Conservation (phyloP, 805 yeast species). For the Blastobotrys mokoenaii region DNA sequence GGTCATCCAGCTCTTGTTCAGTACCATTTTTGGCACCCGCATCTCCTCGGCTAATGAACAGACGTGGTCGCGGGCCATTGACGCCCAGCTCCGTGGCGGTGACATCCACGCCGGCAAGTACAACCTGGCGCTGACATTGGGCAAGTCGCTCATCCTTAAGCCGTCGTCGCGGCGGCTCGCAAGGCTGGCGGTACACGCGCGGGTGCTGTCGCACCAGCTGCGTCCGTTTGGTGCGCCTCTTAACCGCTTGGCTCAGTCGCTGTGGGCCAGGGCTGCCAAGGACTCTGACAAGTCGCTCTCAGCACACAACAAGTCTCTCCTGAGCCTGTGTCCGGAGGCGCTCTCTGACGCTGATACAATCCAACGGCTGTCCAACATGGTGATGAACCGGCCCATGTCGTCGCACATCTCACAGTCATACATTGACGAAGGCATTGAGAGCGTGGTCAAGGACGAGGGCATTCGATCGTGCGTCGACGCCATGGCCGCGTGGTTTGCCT, state of each 20-base stretch:
- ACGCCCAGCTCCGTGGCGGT: constrained; percentile 33
- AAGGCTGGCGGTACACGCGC: constrained; percentile 26
- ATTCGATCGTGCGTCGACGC: constrained; percentile 23
- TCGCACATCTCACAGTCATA: constrained; percentile 8
- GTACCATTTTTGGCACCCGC: constrained; percentile 9
- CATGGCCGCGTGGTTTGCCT: constrained; percentile 24
- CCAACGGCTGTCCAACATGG: constrained; percentile 15
- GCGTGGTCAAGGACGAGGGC: constrained; percentile 18
- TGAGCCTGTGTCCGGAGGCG: constrained; percentile 8
- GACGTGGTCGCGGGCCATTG: constrained; percentile 21
- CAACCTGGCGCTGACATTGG: constrained; percentile 23
- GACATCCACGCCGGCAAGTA: constrained; percentile 21
- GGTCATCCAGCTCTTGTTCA: constrained; percentile 15
- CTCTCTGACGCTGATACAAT: constrained; percentile 19
- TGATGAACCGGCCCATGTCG: constrained; percentile 12
- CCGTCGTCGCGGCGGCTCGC: constrained; percentile 20
- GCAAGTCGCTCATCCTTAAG: constrained; percentile 20
- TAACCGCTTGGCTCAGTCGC: constrained; percentile 4
- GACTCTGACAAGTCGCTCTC: neutral
- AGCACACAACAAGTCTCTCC: neutral
- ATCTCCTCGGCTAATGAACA: neutral
- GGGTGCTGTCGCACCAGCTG: constrained; percentile 18
- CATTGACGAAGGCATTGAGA: constrained; percentile 17
- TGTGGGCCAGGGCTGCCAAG: constrained; percentile 18
- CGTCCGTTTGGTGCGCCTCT: constrained; percentile 3